Conservation (phyloP, 108 stramenopile genomes). For the Cyclostephanos invisitatus region DNA sequence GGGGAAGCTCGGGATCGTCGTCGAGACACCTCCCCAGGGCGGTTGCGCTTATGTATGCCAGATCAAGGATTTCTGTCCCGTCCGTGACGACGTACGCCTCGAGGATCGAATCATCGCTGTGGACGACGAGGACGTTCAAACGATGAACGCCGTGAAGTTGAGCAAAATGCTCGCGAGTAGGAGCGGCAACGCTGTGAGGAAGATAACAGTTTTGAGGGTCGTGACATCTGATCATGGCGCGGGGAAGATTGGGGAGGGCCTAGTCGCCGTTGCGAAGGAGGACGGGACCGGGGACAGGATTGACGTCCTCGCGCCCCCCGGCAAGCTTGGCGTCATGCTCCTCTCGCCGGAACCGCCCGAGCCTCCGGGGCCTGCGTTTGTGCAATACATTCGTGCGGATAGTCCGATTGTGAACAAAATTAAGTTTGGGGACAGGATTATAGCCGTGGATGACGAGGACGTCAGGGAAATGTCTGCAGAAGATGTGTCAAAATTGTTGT, state of each 20-base stretch:
- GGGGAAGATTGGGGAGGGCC: not conserved
- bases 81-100: not conserved
- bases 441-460: constrained; percentile 62
- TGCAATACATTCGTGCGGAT: constrained; percentile 15
- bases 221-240: not conserved
- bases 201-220: constrained; percentile 1
- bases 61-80: constrained; percentile 5
- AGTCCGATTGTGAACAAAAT: constrained; percentile 54
- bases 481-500: constrained; percentile 38
- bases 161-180: constrained; percentile 2
- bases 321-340: constrained; percentile 22
- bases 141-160: constrained; percentile 3
- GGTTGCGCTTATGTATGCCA: constrained; percentile 7
- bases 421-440: constrained; percentile 54
- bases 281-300: not conserved
- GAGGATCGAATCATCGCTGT: constrained; percentile 14
- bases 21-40: constrained; percentile 23
- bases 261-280: not conserved
- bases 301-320: constrained; percentile 14
- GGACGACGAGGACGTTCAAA: constrained; percentile 9
- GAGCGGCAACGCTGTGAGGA: constrained; percentile 5
- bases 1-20: constrained; percentile 32
- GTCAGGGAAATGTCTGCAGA: constrained; percentile 41
- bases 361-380: constrained; percentile 21
- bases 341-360: constrained; percentile 5